Base-by-base conservation (phyloP, 2,329 filamentous ascomycete genomes). In the Monilinia aucupariae region DNA sequence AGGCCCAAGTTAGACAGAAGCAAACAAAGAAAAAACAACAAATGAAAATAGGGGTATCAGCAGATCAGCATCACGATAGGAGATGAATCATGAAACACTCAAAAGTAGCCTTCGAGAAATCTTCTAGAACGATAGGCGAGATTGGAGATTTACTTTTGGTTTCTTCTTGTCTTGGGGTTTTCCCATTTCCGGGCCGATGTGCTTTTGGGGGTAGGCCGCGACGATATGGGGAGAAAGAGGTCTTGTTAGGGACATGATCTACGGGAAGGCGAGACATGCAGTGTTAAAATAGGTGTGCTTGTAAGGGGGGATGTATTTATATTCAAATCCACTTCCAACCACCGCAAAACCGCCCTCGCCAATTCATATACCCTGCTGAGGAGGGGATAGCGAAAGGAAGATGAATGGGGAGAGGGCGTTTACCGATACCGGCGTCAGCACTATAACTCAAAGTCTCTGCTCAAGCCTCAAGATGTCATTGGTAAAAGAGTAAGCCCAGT, bases 101-200 rank as follows among this genome's bases (percentile, higher is more conserved):
- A 7, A 30, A 30, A 17, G 9, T 17, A 4, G 4, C 43, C 53
- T 56, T 56, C 53, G 39, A 56, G 53, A 56, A 56, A 39, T n/a
- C 12, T n/a, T 9, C 39, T 56, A 32, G 53, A 45, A 45, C 53
- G 25, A 56, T 56, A n/a, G 6, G 12, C 53, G 53, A 56, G 39
- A 45, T 45, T 45, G 27, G 27, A 15, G 10, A 45, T 55, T 17
- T 55, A 7, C 17, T 17, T 43, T 55, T 25, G 6, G 43, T n/a
- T 45, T 45, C 43, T n/a, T n/a, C n/a, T n/a, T n/a, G 17, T 45
- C 20, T 17, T 45, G 43, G 43, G 43, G 5, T 17, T 55, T 55
- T n/a, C 4, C 45, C 20, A n/a, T n/a, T 32, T 30, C 8, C 15
- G 20, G 25, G 20, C 3, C 25, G 32, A 25, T 22, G 45, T 25